These are phyloP conservation scores for Diplodia sapinea DNA, from an alignment of 2,329 filamentous ascomycete genomes.

Conservation along the genomic window DNA sequence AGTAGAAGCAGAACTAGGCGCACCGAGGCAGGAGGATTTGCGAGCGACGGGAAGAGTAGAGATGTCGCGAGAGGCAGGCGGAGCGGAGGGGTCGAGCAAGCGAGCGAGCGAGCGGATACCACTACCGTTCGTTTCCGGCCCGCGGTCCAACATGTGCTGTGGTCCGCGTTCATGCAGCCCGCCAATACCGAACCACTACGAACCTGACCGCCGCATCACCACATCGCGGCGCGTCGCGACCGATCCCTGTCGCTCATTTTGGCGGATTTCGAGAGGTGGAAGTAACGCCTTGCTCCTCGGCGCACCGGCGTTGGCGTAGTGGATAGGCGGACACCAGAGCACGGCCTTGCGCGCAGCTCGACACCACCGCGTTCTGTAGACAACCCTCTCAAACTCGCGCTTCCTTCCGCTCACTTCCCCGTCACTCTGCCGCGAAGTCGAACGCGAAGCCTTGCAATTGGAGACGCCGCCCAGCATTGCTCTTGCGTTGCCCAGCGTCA, in stretches of 20 bases:
- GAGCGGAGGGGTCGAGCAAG: constrained; percentile 2
- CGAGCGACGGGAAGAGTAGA: constrained; percentile 5
- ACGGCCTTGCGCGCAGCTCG: constrained; percentile 22
- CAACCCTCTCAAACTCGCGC: neutral
- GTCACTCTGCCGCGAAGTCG: too few relatives aligned
- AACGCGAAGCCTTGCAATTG: too few relatives aligned
- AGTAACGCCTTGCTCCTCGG: neutral
- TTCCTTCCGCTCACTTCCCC: neutral
- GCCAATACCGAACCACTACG: too few relatives aligned
- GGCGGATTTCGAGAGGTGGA: neutral
- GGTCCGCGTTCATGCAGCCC: too few relatives aligned
- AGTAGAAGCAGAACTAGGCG: constrained; percentile 9
- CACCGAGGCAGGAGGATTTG: constrained; percentile 8
- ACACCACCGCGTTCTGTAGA: constrained; percentile 10
- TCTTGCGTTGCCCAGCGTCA: too few relatives aligned
- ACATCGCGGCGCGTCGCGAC: constrained; percentile 3
- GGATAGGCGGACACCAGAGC: neutral
- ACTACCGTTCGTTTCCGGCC: neutral
- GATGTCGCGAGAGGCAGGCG: constrained; percentile 11
- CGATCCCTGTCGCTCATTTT: neutral
- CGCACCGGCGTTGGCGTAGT: constrained; percentile 4
- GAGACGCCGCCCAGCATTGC: too few relatives aligned
- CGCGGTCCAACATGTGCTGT: too few relatives aligned
- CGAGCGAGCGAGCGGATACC: neutral
- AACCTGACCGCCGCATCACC: neutral